Evolutionary conservation across 768 basidiomycete species (phyloP).

Genomic region (Boletus coccyginus): DNA sequence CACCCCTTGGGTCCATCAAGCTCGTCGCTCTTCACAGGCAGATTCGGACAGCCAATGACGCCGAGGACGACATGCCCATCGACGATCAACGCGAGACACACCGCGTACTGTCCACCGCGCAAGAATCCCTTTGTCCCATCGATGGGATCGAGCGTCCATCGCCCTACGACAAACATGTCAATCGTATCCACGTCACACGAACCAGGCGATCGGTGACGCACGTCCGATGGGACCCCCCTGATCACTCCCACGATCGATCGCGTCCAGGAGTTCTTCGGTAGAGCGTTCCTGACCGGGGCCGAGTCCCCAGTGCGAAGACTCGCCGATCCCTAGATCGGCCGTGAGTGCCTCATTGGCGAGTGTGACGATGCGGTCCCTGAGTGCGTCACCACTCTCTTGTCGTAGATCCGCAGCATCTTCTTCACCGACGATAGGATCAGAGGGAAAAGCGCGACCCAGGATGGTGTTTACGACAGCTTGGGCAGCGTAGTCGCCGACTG

Average conservation of each 20-base stretch:
- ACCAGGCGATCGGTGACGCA: conserved; percentile 36
- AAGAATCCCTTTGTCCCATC: conserved; percentile 95
- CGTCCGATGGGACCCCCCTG: conserved; percentile 71
- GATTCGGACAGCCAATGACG: conserved; percentile 91
- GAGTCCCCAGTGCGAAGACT: conserved; percentile 68
- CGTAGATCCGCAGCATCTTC: conserved; percentile 86
- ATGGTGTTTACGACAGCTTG: conserved; percentile 79
- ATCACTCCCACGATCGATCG: conserved; percentile 82
- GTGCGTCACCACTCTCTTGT: conserved; percentile 36
- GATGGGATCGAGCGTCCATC: conserved; percentile 88
- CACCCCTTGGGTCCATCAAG: conserved; percentile 68
- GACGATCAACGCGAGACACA: conserved; percentile 83
- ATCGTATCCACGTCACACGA: not conserved
- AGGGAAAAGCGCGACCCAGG: conserved; percentile 72
- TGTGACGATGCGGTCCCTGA: conserved; percentile 67
- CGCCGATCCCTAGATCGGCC: conserved; percentile 49
- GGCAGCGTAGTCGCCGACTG: conserved; percentile 92
- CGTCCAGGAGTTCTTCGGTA: conserved; percentile 64
- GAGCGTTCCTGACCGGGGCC: conserved; percentile 56
- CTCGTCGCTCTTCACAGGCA: conserved; percentile 54
- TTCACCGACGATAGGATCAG: conserved; percentile 90
- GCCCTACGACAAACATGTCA: conserved; percentile 41
- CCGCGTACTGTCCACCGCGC: conserved; percentile 89
- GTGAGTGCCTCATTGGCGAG: conserved; percentile 82
- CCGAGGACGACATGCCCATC: conserved; percentile 78